Percentiles rank a stretch among this genome's conserved stretches.
phyloP scores from a whole-genome alignment of 202 grass and related monocot genomes.

The Panicum virgatum region DNA sequence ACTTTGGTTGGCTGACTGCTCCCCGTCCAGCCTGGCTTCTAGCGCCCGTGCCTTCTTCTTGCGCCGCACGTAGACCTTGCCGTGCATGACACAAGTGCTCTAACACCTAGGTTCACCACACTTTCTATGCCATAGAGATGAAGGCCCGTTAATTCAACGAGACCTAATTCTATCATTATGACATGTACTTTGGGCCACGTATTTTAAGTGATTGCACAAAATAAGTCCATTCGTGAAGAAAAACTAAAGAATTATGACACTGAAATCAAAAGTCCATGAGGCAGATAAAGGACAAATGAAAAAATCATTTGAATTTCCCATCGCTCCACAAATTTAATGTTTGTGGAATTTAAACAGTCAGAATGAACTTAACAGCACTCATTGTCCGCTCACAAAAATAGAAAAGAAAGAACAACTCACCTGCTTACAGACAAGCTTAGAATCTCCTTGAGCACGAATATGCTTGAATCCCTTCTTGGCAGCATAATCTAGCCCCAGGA shows the following conservation, averaged over 20 bases:
- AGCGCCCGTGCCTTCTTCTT: too few species aligned
- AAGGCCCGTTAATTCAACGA: slow-evolving; percentile 10
- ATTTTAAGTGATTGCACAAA: background rate
- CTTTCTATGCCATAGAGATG: background rate
- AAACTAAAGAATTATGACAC: background rate
- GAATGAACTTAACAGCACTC: background rate
- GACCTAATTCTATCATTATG: background rate
- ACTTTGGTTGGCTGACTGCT: too few species aligned
- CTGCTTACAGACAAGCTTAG: slow-evolving; percentile 77
- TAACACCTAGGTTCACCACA: background rate
- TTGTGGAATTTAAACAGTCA: background rate
- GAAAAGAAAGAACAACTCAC: slow-evolving; percentile 26
- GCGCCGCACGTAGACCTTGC: too few species aligned
- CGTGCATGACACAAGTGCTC: too few species aligned
- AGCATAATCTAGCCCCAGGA: slow-evolving; percentile 81
- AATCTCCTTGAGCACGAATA: slow-evolving; percentile 76
- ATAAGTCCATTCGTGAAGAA: background rate
- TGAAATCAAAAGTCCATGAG: background rate
- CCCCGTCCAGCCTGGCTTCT: too few species aligned
- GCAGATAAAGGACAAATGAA: background rate
- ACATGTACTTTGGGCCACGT: background rate
- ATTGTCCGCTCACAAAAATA: slow-evolving; percentile 10
- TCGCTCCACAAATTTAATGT: background rate
- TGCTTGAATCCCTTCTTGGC: slow-evolving; percentile 82
- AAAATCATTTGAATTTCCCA: background rate